phyloP scores from a whole-genome alignment of 2,329 filamentous ascomycete genomes.

The Gremmenia infestans region DNA sequence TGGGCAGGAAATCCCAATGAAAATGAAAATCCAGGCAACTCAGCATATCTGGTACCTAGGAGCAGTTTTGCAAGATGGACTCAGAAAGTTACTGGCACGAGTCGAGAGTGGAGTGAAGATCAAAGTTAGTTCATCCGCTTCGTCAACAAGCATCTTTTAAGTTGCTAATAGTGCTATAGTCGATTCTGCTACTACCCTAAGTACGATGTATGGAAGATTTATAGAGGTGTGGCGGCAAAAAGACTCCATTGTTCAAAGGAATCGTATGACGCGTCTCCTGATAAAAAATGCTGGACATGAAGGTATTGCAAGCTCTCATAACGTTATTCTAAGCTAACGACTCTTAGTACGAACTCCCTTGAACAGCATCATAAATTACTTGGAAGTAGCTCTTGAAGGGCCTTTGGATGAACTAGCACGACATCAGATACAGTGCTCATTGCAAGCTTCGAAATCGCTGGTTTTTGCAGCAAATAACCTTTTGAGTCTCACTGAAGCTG shows the following conservation, averaged over 20 bases:
- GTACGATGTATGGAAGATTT: slow-evolving; percentile 19
- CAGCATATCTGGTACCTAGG: slow-evolving; percentile 17
- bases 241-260: slow-evolving; percentile 18
- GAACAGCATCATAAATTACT: slow-evolving; percentile 89
- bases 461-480: slow-evolving; percentile 92
- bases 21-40: slow-evolving; percentile 10
- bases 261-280: slow-evolving; percentile 17
- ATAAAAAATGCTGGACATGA: slow-evolving; percentile 73
- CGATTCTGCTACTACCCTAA: slow-evolving; percentile 20
- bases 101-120: slow-evolving; percentile 22
- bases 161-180: slow-evolving; percentile 6
- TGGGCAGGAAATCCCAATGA: slow-evolving; percentile 24
- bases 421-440: slow-evolving; percentile 77
- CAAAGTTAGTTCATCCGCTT: slow-evolving; percentile 9
- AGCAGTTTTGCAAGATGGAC: slow-evolving; percentile 21
- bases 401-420: slow-evolving; percentile 71
- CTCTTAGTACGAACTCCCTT: slow-evolving; percentile 61
- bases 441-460: slow-evolving; percentile 83
- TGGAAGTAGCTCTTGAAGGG: slow-evolving; percentile 83
- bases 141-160: neutral
- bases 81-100: slow-evolving; percentile 18
- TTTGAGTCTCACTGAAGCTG: slow-evolving; percentile 78
- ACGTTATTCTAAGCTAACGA: neutral
- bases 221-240: slow-evolving; percentile 23
- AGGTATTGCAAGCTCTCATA: slow-evolving; percentile 31